These are phyloP conservation scores for Stentor roeselii DNA, from an alignment of 73 alveolate species.

Conservation along the genomic window DNA sequence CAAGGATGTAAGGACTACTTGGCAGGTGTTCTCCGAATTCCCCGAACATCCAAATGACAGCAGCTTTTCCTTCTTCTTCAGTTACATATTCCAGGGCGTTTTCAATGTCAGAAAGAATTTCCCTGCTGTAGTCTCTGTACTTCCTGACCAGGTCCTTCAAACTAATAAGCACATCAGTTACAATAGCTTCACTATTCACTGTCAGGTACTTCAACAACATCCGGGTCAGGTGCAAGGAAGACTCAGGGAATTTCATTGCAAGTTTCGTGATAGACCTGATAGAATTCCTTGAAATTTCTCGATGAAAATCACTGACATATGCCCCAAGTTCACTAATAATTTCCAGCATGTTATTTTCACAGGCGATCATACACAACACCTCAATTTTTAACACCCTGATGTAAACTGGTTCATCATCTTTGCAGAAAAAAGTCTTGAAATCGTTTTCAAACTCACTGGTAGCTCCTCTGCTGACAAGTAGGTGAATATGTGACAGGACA, in stretches of 20 bases:
- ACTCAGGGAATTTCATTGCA: conserved; percentile 43
- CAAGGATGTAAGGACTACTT: conserved; percentile 62
- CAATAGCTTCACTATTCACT: conserved; percentile 46
- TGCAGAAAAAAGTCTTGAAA: conserved; percentile 92
- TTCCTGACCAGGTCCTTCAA: conserved; percentile 57
- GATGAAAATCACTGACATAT: conserved; percentile 82
- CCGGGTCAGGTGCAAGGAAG: conserved; percentile 38
- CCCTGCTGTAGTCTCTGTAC: conserved; percentile 47
- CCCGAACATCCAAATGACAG: conserved; percentile 70
- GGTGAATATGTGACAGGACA: conserved; percentile 89
- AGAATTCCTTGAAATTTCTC: conserved; percentile 73
- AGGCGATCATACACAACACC: conserved; percentile 55
- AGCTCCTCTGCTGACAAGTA: conserved; percentile 80
- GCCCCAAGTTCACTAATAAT: conserved; percentile 80
- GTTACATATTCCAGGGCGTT: background rate
- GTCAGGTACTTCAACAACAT: conserved; percentile 52
- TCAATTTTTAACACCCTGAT: conserved; percentile 89
- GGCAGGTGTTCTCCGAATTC: conserved; percentile 61
- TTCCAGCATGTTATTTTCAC: conserved; percentile 65
- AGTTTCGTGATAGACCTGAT: conserved; percentile 57
- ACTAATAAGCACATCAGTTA: conserved; percentile 51
- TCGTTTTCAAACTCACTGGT: conserved; percentile 77
- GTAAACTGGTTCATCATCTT: conserved; percentile 95
- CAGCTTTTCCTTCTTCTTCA: conserved; percentile 53
- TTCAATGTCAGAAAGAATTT: background rate